Percentiles rank a stretch among this genome's conserved stretches.
These are phyloP conservation scores for Amanita rimosa DNA, from an alignment of 768 basidiomycete species.

Conservation along the genomic window DNA sequence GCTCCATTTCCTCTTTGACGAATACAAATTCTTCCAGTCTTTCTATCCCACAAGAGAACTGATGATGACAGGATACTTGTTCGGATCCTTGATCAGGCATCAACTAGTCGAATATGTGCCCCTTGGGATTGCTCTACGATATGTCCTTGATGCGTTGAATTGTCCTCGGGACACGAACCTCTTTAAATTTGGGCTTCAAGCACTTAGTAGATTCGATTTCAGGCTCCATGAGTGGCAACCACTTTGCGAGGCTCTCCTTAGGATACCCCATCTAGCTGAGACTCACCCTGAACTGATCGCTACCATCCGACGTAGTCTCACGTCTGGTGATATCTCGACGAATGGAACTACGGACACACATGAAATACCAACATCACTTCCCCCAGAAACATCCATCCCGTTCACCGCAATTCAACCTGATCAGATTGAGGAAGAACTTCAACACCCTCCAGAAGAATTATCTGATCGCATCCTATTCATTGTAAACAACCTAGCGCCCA, in stretches of 20 bases:
- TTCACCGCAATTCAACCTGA: constrained; percentile 80
- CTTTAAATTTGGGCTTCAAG: constrained; percentile 92
- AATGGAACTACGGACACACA: constrained; percentile 29
- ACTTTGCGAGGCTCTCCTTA: constrained; percentile 78
- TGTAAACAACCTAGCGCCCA: constrained; percentile 93
- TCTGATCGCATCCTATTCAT: constrained; percentile 96
- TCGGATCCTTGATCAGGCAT: constrained; percentile 91
- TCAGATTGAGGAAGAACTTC: constrained; percentile 44
- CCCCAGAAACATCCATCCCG: constrained; percentile 35
- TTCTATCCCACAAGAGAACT: constrained; percentile 92
- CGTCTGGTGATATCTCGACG: constrained; percentile 32
- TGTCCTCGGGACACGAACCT: constrained; percentile 87
- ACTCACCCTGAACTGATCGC: constrained; percentile 72
- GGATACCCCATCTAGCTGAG: constrained; percentile 80
- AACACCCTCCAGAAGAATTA: constrained; percentile 70
- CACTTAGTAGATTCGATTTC: constrained; percentile 78
- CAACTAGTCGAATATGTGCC: constrained; percentile 90
- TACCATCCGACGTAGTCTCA: constrained; percentile 59
- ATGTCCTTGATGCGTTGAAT: constrained; percentile 87
- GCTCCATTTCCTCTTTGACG: constrained; percentile 98
- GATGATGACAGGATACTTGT: constrained; percentile 91
- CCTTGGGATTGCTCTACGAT: constrained; percentile 92
- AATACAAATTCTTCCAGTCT: constrained; percentile 98
- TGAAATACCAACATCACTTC: constrained; percentile 16
- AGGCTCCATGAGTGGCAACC: constrained; percentile 89